Percentiles rank a stretch among this genome's conserved stretches.
These are phyloP conservation scores for Dryadomyces quercivorus DNA, from an alignment of 2,329 filamentous ascomycete genomes.

Conservation along the genomic window DNA sequence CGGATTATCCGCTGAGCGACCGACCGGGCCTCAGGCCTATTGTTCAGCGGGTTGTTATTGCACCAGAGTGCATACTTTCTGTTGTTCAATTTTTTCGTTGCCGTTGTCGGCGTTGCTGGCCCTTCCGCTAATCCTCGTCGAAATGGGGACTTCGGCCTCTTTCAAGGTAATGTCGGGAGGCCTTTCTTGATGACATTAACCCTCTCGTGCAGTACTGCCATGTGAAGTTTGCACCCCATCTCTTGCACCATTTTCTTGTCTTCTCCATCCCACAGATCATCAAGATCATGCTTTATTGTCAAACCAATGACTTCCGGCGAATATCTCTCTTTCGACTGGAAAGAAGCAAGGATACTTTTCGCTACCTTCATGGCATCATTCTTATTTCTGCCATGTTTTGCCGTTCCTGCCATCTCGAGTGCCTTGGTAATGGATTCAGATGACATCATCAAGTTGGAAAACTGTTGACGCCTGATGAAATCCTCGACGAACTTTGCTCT, in stretches of 20 bases:
- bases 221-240: not conserved
- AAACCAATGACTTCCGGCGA: not conserved
- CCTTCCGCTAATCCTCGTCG: no score
- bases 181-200: not conserved
- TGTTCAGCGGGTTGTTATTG: conserved; percentile 2
- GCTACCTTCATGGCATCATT: not conserved
- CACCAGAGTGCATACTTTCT: conserved; percentile 2
- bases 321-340: not conserved
- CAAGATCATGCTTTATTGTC: not conserved
- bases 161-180: not conserved
- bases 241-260: not conserved
- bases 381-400: not conserved
- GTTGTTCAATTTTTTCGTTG: not conserved
- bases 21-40: no score
- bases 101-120: not conserved
- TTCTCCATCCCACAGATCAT: not conserved
- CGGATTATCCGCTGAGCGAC: conserved; percentile 1
- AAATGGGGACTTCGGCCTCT: not conserved
- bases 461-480: not conserved
- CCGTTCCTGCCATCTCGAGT: not conserved
- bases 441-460: not conserved
- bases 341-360: not conserved
- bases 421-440: not conserved
- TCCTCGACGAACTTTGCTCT: not conserved
- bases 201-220: not conserved